Evolutionary conservation across 1,284 basidiomycete species (phyloP).

Genomic region (Blastosporella zonata): DNA sequence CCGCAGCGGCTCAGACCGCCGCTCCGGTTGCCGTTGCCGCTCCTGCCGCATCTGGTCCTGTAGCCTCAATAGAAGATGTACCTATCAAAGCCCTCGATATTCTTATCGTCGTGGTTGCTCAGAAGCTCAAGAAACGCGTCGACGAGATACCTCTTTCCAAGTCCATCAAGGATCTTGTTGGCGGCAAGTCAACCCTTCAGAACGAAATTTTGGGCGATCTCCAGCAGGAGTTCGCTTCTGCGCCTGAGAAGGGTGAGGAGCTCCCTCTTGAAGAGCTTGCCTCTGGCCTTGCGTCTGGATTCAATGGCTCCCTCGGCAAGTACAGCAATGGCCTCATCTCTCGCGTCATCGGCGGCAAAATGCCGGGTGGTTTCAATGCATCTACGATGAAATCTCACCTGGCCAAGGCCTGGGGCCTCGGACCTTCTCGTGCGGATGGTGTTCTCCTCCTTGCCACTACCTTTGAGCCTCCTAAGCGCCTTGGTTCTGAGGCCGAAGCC

Average conservation of each 20-base stretch:
- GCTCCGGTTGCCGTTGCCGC: slow-evolving; percentile 43
- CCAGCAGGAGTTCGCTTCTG: slow-evolving; percentile 85
- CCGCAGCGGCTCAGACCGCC: slow-evolving; percentile 42
- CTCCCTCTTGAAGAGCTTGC: slow-evolving; percentile 95
- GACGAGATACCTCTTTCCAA: slow-evolving; percentile 90
- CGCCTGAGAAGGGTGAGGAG: slow-evolving; percentile 98
- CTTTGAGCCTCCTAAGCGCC: slow-evolving; percentile 91
- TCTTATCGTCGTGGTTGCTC: slow-evolving; percentile 86
- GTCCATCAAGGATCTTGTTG: slow-evolving; percentile 97
- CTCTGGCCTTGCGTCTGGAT: slow-evolving; percentile 78
- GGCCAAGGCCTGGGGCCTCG: slow-evolving; percentile 91
- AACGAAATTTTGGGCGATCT: slow-evolving; percentile 96
- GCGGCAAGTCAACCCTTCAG: slow-evolving; percentile 96
- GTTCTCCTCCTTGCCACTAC: slow-evolving; percentile 92
- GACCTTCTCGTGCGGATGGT: slow-evolving; percentile 83
- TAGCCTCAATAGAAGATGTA: slow-evolving; percentile 79
- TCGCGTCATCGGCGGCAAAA: slow-evolving; percentile 91
- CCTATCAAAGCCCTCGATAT: slow-evolving; percentile 93
- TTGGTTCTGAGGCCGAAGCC: slow-evolving; percentile 88
- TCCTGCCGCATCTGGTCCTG: slow-evolving; percentile 58
- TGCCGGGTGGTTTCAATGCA: slow-evolving; percentile 98
- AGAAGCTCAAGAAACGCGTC: slow-evolving; percentile 96
- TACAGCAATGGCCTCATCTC: slow-evolving; percentile 92
- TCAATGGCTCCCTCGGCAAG: slow-evolving; percentile 88
- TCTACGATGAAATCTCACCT: slow-evolving; percentile 91